Evolutionary conservation across 495 filamentous ascomycete genomes (phyloP).

Genomic region (Penicillium psychrofluorescens): DNA sequence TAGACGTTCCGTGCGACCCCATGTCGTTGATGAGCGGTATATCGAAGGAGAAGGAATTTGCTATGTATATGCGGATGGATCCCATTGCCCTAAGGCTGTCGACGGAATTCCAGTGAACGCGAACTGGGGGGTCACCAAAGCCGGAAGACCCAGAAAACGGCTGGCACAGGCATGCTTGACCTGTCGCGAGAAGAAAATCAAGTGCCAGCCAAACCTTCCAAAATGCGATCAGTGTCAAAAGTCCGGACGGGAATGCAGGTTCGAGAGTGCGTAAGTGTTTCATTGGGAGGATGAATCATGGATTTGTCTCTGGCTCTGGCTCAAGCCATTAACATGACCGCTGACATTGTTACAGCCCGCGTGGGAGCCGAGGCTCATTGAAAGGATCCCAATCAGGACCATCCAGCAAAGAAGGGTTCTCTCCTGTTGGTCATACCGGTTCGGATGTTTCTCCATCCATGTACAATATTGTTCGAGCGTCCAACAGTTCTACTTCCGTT

Average conservation of each 20-base stretch:
- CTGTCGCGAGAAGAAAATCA: conserved; percentile 95
- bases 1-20: conserved; percentile 23
- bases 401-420: conserved; percentile 14
- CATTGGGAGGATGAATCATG: background rate
- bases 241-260: conserved; percentile 75
- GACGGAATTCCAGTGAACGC: conserved; percentile 84
- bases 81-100: conserved; percentile 73
- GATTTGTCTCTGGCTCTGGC: background rate
- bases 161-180: conserved; percentile 84
- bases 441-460: conserved; percentile 27
- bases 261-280: conserved; percentile 74
- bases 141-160: conserved; percentile 82
- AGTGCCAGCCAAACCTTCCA: conserved; percentile 80
- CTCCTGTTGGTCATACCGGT: conserved; percentile 9
- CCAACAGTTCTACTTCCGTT: conserved; percentile 27
- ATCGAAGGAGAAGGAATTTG: conserved; percentile 73
- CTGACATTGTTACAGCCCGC: conserved; percentile 23
- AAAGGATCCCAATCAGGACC: conserved; percentile 20
- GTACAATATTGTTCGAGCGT: conserved; percentile 28
- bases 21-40: conserved; percentile 41
- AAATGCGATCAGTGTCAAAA: conserved; percentile 89
- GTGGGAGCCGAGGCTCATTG: conserved; percentile 27
- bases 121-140: conserved; percentile 89
- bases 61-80: conserved; percentile 84
- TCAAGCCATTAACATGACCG: background rate